phyloP scores from a whole-genome alignment of 1,139 yeast genomes.

The Yamadazyma mexicana region DNA sequence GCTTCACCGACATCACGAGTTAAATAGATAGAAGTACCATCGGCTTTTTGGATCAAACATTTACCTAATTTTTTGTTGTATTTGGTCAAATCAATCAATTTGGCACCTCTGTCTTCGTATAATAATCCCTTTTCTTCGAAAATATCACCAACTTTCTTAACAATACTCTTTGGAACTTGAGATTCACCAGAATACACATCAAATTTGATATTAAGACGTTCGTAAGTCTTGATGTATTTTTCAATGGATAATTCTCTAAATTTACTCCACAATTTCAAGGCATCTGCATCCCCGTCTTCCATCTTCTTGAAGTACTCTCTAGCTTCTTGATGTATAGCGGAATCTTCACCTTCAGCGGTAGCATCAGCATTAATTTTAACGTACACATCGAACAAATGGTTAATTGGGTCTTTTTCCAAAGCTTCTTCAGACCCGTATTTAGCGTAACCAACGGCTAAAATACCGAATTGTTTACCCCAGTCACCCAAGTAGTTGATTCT shows the following conservation, averaged over 20 bases:
- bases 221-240: slow-evolving; percentile 83
- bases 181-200: slow-evolving; percentile 96
- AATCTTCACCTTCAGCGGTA: slow-evolving; percentile 69
- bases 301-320: slow-evolving; percentile 83
- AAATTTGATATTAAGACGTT: slow-evolving; percentile 84
- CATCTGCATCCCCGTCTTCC: slow-evolving; percentile 91
- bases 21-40: slow-evolving; percentile 91
- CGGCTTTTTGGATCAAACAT: slow-evolving; percentile 89
- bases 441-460: slow-evolving; percentile 88
- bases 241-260: slow-evolving; percentile 90
- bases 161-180: slow-evolving; percentile 74
- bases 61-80: slow-evolving; percentile 93
- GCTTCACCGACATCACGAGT: slow-evolving; percentile 99
- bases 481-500: slow-evolving; percentile 96
- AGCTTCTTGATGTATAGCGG: slow-evolving; percentile 76
- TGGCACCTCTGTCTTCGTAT: slow-evolving; percentile 89
- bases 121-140: slow-evolving; percentile 72
- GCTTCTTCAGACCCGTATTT: slow-evolving; percentile 80
- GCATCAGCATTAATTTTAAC: slow-evolving; percentile 84
- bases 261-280: slow-evolving; percentile 77
- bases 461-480: slow-evolving; percentile 99
- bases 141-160: slow-evolving; percentile 63
- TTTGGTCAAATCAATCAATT: slow-evolving; percentile 79
- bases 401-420: slow-evolving; percentile 78
- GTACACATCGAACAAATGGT: slow-evolving; percentile 92